Evolutionary conservation across 495 filamentous ascomycete species (phyloP), one percentile per base, ranked within the genome.

Genomic region (Neurospora terricola): DNA sequence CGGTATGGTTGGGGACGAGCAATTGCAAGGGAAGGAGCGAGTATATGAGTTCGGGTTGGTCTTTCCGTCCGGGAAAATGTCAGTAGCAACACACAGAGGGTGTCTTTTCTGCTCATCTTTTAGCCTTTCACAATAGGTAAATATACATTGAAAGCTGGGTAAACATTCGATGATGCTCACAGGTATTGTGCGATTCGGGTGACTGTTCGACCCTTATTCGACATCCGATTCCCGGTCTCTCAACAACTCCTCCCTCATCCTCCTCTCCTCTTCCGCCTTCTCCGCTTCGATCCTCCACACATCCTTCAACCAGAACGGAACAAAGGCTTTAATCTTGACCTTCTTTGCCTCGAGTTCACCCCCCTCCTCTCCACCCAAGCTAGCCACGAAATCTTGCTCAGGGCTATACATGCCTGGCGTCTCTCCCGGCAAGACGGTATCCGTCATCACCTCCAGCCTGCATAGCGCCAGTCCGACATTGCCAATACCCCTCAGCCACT

Each of bases 381-480:
- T 79, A 12, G 87, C 75, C 16, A 83, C 81, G 70, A 87, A 86
- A 71, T 85, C 84, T 38, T 72, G 75, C 16, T 77, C 82, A 23
- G 82, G 84, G 66, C 80, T 84, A 70, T 78, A 75, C 81, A 84
- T 88, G 3, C 82, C 83, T 0, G 90, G 79, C 75, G 86, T 85
- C 78, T 92, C 91, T 3, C 88, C 90, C 4, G 89, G 90, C 66
- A 93, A 78, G 38, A 79, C 80, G 36, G 94, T 80, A 80, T 91
- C 90, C 2, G 92, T 95, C 94, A 97, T 97, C 80, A 89, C 88
- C 84, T 96, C 94, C 79, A 99, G 78, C 73, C 95, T 87, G 77
- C 94, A 97, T 69, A 97, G 78, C n/a, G 90, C 94, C 69, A 99
- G 82, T 3, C 95, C 96, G 30, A 98, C 83, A 78, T 97, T 97